These are phyloP conservation scores for Omphalea diandra DNA, from an alignment of 441 rosid genomes.

Conservation along the genomic window DNA sequence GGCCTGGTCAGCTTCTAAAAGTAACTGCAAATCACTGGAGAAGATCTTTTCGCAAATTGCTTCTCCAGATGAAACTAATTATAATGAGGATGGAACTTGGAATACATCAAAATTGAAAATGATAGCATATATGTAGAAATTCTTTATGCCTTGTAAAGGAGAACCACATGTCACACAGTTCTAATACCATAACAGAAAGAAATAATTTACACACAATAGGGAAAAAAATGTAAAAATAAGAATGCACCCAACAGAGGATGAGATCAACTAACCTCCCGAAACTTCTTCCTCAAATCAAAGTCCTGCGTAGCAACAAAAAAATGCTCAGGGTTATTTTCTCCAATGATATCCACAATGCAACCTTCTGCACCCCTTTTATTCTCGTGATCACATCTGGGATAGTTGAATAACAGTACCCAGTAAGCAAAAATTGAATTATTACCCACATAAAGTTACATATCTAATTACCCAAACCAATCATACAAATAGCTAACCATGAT, in stretches of 20 bases:
- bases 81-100: too few species aligned
- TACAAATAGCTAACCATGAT: neutral
- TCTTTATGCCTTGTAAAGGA: too few species aligned
- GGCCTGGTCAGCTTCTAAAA: neutral
- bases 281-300: slow-evolving; percentile 57
- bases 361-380: slow-evolving; percentile 51
- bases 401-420: slow-evolving; percentile 1
- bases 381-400: slow-evolving; percentile 76
- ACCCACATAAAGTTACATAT: neutral
- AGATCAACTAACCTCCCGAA: slow-evolving; percentile 53
- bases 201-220: neutral
- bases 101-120: neutral
- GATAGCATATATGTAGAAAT: neutral
- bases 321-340: slow-evolving; percentile 63
- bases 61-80: neutral
- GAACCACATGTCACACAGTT: neutral
- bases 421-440: neutral
- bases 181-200: neutral
- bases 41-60: neutral
- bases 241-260: slow-evolving; percentile 2
- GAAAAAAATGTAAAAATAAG: neutral
- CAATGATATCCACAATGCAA: slow-evolving; percentile 66
- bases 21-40: neutral
- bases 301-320: slow-evolving; percentile 90
- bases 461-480: neutral